Evolutionary conservation across 176 grass and related monocot genomes (phyloP).

Genomic region (Panicum miliaceum): DNA sequence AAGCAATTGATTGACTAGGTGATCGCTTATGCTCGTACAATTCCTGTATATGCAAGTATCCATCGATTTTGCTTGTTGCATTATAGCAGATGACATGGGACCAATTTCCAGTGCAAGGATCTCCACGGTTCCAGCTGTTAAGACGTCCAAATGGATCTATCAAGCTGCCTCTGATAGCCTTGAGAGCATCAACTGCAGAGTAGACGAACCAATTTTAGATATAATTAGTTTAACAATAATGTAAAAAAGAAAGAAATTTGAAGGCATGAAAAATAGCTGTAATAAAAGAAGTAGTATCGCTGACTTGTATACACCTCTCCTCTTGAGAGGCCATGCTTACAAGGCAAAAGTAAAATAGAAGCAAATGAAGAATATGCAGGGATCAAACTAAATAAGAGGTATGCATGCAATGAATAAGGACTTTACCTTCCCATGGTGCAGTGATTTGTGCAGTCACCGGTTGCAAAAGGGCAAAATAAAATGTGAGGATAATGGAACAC

Average conservation of each 20-base stretch:
- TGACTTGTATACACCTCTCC: conserved; percentile 10
- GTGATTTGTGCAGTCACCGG: conserved; percentile 55
- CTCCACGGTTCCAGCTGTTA: conserved; percentile 71
- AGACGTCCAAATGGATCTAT: conserved; percentile 58
- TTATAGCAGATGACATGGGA: conserved; percentile 82
- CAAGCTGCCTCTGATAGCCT: conserved; percentile 62
- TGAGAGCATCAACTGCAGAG: conserved; percentile 74
- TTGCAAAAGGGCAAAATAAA: conserved; percentile 46
- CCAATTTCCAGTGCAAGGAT: conserved; percentile 86
- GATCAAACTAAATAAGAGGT: conserved; percentile 12
- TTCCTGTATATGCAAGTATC: conserved; percentile 85
- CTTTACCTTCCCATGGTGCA: conserved; percentile 83
- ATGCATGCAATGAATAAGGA: conserved; percentile 9
- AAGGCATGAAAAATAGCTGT: not conserved
- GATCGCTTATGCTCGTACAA: conserved; percentile 63
- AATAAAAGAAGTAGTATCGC: not conserved
- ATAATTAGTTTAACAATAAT: conserved; percentile 12
- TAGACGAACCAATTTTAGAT: conserved; percentile 35
- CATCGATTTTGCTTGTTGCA: conserved; percentile 51
- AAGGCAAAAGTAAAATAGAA: conserved; percentile 8
- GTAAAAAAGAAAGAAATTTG: not conserved
- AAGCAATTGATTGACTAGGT: conserved; percentile 34
- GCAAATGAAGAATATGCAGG: not conserved
- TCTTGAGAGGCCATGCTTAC: not conserved
- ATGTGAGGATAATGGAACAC: conserved; percentile 33